phyloP scores from a whole-genome alignment of 2,329 filamentous ascomycete species.

The Bipolaris zeicola region DNA sequence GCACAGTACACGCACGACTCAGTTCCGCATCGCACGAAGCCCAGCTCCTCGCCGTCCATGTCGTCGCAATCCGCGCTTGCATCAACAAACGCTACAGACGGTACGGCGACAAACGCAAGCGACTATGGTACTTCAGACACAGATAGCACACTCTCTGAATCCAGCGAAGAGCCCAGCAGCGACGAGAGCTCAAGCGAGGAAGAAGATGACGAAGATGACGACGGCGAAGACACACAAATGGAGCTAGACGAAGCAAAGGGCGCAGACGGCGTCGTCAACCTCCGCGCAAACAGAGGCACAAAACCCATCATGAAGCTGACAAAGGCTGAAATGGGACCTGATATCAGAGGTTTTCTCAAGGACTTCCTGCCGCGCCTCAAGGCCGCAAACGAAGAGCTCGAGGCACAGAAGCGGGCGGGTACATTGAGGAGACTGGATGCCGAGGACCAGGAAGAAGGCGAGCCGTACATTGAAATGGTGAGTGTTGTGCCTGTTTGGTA shows the following conservation, averaged over 20 bases:
- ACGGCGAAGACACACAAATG: slow-evolving; percentile 21
- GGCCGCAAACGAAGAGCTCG: slow-evolving; percentile 52
- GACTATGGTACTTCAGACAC: slow-evolving; percentile 27
- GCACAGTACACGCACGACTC: slow-evolving; percentile 15
- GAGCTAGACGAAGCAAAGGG: slow-evolving; percentile 8
- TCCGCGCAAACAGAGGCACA: slow-evolving; percentile 37
- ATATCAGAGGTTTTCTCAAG: slow-evolving; percentile 46
- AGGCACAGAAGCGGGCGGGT: slow-evolving; percentile 47
- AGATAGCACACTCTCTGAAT: slow-evolving; percentile 40
- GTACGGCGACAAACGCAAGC: slow-evolving; percentile 25
- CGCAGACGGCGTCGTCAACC: slow-evolving; percentile 30
- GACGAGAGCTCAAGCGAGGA: slow-evolving; percentile 42
- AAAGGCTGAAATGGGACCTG: slow-evolving; percentile 31
- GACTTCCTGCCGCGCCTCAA: slow-evolving; percentile 51
- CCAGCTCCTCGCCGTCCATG: slow-evolving; percentile 28
- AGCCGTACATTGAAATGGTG: slow-evolving; percentile 51
- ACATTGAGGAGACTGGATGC: slow-evolving; percentile 45
- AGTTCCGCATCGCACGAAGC: slow-evolving; percentile 26
- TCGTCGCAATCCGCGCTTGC: slow-evolving; percentile 28
- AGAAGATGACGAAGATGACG: slow-evolving; percentile 24
- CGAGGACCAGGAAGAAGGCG: slow-evolving; percentile 29
- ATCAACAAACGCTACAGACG: slow-evolving; percentile 22
- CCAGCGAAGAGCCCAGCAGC: slow-evolving; percentile 48
- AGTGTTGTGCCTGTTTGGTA: slow-evolving; percentile 4
- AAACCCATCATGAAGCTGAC: slow-evolving; percentile 42